These are phyloP conservation scores for Trifolium dubium DNA, from an alignment of 306 rosid genomes.

Conservation along the genomic window DNA sequence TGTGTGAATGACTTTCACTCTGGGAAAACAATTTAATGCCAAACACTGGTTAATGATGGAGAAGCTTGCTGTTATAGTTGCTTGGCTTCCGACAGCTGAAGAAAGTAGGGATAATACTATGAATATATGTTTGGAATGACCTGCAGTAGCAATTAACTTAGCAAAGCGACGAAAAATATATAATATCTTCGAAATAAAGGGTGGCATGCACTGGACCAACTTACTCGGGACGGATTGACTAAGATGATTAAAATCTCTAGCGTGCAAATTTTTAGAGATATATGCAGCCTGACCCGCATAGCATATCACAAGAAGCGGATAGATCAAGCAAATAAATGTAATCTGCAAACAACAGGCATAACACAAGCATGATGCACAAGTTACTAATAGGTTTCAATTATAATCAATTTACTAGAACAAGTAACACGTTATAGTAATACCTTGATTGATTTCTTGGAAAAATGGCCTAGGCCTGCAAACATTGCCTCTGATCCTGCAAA, in stretches of 20 bases:
- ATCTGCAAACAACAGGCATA: conserved; percentile 53
- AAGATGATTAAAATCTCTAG: conserved; percentile 59
- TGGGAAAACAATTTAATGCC: conserved; percentile 86
- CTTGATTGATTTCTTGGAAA: conserved; percentile 79
- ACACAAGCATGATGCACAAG: conserved; percentile 39
- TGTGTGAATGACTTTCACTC: conserved; percentile 93
- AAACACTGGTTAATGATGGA: conserved; percentile 84
- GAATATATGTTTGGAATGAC: conserved; percentile 51
- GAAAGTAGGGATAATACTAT: conserved; percentile 62
- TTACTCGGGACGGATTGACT: conserved; percentile 70
- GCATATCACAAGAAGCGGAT: conserved; percentile 72
- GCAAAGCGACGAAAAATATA: not conserved
- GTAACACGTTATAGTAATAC: conserved; percentile 38
- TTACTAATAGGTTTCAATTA: conserved; percentile 14
- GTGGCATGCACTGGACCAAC: conserved; percentile 29
- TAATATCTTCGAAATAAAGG: conserved; percentile 5
- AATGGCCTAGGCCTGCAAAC: conserved; percentile 84
- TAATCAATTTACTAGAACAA: not conserved
- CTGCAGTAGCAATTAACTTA: conserved; percentile 52
- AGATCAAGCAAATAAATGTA: conserved; percentile 74
- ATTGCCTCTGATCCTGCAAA: conserved; percentile 79
- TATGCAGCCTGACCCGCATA: conserved; percentile 88
- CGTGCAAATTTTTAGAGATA: conserved; percentile 60
- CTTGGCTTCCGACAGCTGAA: conserved; percentile 91
- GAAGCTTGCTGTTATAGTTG: conserved; percentile 84